Evolutionary conservation across 352 stramenopile genomes (phyloP).

Genomic region (Pythium coloratum): DNA sequence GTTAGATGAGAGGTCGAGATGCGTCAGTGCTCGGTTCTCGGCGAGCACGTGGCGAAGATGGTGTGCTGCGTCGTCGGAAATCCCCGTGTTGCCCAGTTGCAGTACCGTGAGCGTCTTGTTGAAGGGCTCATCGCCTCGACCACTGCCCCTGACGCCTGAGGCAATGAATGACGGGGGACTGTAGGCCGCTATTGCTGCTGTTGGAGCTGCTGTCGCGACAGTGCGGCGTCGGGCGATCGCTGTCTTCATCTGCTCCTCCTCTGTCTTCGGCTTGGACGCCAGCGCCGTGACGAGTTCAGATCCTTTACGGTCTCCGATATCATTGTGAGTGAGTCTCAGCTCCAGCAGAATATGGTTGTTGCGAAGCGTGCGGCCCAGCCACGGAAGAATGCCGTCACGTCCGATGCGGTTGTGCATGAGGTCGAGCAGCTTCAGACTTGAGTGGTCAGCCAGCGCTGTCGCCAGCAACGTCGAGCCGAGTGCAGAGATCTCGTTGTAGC

Average conservation of each 20-base stretch:
- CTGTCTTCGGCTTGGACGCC: slow-evolving; percentile 36
- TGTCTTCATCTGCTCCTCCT: slow-evolving; percentile 59
- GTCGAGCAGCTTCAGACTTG: slow-evolving; percentile 45
- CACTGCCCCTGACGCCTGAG: not conserved
- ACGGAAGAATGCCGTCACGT: slow-evolving; percentile 49
- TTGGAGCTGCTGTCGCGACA: slow-evolving; percentile 28
- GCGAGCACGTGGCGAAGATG: slow-evolving; percentile 48
- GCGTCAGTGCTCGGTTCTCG: slow-evolving; percentile 47
- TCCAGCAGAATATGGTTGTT: slow-evolving; percentile 48
- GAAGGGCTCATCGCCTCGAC: slow-evolving; percentile 32
- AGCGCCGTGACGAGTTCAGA: slow-evolving; percentile 54
- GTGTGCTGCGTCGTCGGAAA: slow-evolving; percentile 48
- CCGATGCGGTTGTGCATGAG: slow-evolving; percentile 74
- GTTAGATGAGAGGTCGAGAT: slow-evolving; percentile 49
- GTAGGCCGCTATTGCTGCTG: not conserved
- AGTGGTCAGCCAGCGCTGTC: slow-evolving; percentile 45
- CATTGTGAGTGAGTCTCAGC: slow-evolving; percentile 70
- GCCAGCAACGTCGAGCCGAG: slow-evolving; percentile 57
- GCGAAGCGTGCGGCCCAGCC: slow-evolving; percentile 61
- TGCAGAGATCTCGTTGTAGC: slow-evolving; percentile 65
- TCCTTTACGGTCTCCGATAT: slow-evolving; percentile 54
- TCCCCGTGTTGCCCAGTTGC: slow-evolving; percentile 57
- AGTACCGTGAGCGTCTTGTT: slow-evolving; percentile 63
- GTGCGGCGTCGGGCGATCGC: slow-evolving; percentile 35
- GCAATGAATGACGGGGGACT: not conserved